Percentiles rank a stretch among this genome's conserved stretches.
Evolutionary conservation across 306 rosid genomes (phyloP).

Genomic region (Delonix regia): DNA sequence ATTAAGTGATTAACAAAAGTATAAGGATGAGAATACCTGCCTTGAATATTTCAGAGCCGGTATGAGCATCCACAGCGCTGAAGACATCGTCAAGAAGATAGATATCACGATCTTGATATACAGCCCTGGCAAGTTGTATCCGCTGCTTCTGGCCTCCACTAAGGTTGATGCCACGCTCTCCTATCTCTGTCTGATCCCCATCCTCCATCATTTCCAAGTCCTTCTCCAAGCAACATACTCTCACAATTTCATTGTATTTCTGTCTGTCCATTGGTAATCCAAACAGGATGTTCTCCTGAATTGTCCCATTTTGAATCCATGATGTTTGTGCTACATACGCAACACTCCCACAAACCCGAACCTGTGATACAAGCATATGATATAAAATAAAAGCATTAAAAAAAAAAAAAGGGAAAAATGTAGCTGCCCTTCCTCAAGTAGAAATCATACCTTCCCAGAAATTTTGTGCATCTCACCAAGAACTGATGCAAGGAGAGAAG

Average conservation of each 20-base stretch:
- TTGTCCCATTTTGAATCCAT: constrained; percentile 97
- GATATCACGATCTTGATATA: constrained; percentile 82
- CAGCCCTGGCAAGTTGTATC: constrained; percentile 94
- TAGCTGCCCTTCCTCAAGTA: not conserved
- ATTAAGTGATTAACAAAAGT: not conserved
- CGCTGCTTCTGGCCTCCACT: constrained; percentile 99
- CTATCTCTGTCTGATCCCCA: constrained; percentile 96
- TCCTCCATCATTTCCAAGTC: constrained; percentile 94
- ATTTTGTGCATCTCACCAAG: constrained; percentile 91
- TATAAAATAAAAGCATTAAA: no score
- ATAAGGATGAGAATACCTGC: constrained; percentile 34
- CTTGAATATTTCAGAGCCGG: constrained; percentile 96
- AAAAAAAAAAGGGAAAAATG: not conserved
- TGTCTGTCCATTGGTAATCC: constrained; percentile 77
- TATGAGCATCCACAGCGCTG: constrained; percentile 98
- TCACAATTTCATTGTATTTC: constrained; percentile 66
- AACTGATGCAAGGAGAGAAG: constrained; percentile 88
- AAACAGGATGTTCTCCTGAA: constrained; percentile 83
- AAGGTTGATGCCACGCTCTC: constrained; percentile 96
- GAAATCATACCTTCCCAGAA: constrained; percentile 61
- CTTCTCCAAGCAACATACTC: constrained; percentile 88
- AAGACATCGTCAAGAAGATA: constrained; percentile 95
- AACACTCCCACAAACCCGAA: constrained; percentile 79
- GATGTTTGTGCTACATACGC: constrained; percentile 97
- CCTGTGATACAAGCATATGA: constrained; percentile 47